Percentiles rank a stretch among this genome's conserved stretches.
Conservation (phyloP, 139 green algal species). For the Diplosphaera chodatii region DNA sequence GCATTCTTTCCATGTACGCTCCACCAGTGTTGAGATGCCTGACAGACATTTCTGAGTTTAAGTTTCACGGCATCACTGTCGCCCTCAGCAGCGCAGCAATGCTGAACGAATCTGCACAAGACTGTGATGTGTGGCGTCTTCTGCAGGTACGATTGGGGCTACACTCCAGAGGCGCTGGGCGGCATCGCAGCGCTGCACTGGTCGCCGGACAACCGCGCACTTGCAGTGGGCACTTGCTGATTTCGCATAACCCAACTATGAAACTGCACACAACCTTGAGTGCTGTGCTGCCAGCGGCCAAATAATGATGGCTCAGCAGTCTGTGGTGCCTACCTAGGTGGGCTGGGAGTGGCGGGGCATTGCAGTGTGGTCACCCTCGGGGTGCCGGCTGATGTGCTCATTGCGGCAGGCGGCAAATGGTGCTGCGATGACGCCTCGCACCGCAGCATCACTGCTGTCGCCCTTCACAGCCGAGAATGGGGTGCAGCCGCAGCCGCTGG, state of each 20-base stretch:
- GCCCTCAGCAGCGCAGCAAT: too few relatives aligned
- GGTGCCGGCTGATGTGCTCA: slow-evolving; percentile 74
- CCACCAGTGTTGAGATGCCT: too few relatives aligned
- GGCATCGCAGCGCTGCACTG: slow-evolving; percentile 51
- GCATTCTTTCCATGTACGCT: slow-evolving; percentile 57
- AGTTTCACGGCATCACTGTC: too few relatives aligned
- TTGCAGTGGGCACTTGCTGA: slow-evolving; percentile 24
- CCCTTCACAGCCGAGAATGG: neutral
- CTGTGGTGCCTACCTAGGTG: too few relatives aligned
- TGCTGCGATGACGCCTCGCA: neutral
- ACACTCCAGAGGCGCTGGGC: slow-evolving; percentile 42
- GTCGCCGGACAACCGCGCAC: slow-evolving; percentile 56
- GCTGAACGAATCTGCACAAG: too few relatives aligned
- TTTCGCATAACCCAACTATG: too few relatives aligned
- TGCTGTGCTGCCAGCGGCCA: too few relatives aligned
- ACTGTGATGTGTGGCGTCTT: too few relatives aligned
- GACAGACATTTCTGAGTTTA: too few relatives aligned
- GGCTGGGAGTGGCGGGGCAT: slow-evolving; percentile 60
- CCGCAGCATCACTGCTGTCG: neutral
- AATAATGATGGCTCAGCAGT: too few relatives aligned
- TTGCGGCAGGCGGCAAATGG: slow-evolving; percentile 41
- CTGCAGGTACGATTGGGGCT: slow-evolving; percentile 55
- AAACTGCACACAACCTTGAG: too few relatives aligned
- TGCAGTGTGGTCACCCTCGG: slow-evolving; percentile 64
- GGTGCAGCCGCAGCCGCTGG: slow-evolving; percentile 3